Conservation (phyloP, 148 eudicot genomes). For the Amaranthus hypochondriacus region DNA sequence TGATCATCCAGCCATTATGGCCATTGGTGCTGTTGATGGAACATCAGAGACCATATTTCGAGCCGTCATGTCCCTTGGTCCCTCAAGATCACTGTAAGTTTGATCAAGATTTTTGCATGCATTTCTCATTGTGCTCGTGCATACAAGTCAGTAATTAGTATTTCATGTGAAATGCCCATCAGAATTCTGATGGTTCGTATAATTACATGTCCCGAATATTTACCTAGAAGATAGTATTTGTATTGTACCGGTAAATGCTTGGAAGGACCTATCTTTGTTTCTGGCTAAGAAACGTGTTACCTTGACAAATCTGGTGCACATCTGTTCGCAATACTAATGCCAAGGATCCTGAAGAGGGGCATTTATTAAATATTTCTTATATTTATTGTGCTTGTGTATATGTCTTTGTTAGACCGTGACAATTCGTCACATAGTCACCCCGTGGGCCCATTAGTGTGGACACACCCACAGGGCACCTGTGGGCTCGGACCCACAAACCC, state of each 20-base stretch:
- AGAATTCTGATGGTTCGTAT: neutral
- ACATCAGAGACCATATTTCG: constrained; percentile 58
- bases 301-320: neutral
- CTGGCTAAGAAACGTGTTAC: neutral
- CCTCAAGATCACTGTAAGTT: constrained; percentile 72
- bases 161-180: neutral
- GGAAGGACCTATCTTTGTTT: neutral
- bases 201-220: neutral
- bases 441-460: no score
- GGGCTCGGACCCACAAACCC: no score
- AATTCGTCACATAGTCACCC: no score
- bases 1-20: constrained; percentile 72
- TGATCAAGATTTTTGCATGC: constrained; percentile 4
- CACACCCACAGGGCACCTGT: no score
- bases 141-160: neutral
- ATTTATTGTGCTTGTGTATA: no score
- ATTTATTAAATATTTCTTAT: no score
- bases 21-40: constrained; percentile 64
- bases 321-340: neutral
- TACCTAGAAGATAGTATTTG: neutral
- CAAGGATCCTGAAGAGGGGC: neutral
- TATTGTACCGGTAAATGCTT: neutral
- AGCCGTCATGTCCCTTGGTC: constrained; percentile 67
- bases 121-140: neutral
- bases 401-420: no score